phyloP scores from a whole-genome alignment of 2,329 filamentous ascomycete species.

The Ceratocystis destructans region DNA sequence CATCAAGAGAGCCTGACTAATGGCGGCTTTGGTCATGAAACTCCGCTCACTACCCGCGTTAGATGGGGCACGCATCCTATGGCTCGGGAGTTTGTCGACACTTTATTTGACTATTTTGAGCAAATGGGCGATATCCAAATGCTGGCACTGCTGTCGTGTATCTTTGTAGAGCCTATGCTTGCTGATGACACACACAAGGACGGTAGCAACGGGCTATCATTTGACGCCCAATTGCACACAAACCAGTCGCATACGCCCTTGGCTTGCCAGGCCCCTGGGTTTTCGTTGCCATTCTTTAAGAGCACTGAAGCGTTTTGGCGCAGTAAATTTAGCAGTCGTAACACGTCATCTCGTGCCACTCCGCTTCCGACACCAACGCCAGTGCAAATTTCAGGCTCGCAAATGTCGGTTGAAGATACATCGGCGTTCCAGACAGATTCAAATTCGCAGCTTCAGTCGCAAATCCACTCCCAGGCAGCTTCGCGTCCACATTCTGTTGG shows the following conservation, averaged over 20 bases:
- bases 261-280: constrained; percentile 50
- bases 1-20: constrained; percentile 15
- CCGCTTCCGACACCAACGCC: constrained; percentile 45
- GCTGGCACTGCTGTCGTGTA: constrained; percentile 57
- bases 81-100: constrained; percentile 45
- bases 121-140: constrained; percentile 51
- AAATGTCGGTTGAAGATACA: constrained; percentile 40
- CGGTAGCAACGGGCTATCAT: constrained; percentile 20
- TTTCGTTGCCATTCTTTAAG: constrained; percentile 54
- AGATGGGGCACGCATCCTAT: constrained; percentile 56
- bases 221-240: neutral
- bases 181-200: constrained; percentile 36
- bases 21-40: neutral
- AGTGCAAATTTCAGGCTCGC: constrained; percentile 39
- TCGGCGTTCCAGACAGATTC: constrained; percentile 32
- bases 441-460: constrained; percentile 30
- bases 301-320: constrained; percentile 43
- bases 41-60: constrained; percentile 38
- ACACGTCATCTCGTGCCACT: constrained; percentile 41
- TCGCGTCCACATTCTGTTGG: constrained; percentile 25
- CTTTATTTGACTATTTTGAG: constrained; percentile 53
- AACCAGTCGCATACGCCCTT: constrained; percentile 46
- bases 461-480: constrained; percentile 14
- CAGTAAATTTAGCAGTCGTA: constrained; percentile 34
- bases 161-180: constrained; percentile 34